Evolutionary conservation across 441 rosid genomes (phyloP).

Genomic region (Pelargonium exstipulatum): DNA sequence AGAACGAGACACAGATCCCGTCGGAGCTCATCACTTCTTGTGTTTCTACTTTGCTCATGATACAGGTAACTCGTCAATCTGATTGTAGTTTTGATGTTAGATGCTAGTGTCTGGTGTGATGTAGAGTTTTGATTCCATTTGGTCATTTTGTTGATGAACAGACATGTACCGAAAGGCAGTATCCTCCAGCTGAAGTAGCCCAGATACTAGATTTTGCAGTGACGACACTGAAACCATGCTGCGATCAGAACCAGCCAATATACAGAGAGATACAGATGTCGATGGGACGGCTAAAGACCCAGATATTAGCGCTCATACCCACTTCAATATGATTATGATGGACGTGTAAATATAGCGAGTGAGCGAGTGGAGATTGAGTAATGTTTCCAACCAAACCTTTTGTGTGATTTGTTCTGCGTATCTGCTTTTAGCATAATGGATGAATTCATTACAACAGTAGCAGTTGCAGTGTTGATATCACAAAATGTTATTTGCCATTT

Average conservation of each 20-base stretch:
- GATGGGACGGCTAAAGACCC: constrained; percentile 95
- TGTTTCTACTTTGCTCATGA: constrained; percentile 78
- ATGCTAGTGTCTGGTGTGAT: no score
- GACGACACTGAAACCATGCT: constrained; percentile 72
- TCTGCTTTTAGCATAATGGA: no score
- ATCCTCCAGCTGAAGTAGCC: constrained; percentile 83
- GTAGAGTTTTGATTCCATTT: no score
- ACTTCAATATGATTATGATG: constrained; percentile 32
- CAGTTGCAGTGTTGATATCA: no score
- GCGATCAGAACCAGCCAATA: constrained; percentile 68
- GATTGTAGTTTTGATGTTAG: no score
- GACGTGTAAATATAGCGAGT: no score
- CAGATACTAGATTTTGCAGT: constrained; percentile 80
- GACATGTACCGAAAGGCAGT: constrained; percentile 84
- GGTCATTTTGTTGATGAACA: constrained; percentile 26
- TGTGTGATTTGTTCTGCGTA: no score
- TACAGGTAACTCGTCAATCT: constrained; percentile 48
- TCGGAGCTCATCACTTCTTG: constrained; percentile 79
- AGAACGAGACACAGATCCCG: constrained; percentile 47
- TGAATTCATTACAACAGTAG: no score
- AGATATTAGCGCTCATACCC: constrained; percentile 82
- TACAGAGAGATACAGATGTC: constrained; percentile 83
- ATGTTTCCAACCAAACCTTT: no score
- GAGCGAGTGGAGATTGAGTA: no score
- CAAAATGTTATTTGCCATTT: no score